Conservation (phyloP, 2,329 filamentous ascomycete species). For the Calonectria crousiana region DNA sequence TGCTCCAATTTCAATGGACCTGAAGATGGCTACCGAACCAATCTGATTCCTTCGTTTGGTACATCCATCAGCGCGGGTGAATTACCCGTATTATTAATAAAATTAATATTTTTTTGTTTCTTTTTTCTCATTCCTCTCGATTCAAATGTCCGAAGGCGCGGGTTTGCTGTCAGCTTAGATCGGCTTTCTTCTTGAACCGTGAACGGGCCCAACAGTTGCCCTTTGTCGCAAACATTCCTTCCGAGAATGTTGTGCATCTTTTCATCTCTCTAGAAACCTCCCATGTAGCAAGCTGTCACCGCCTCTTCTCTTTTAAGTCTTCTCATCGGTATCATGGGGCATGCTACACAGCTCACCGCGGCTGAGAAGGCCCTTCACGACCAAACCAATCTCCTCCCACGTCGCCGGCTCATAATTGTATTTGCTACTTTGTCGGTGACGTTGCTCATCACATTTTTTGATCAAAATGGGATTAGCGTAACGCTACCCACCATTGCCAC, state of each 20-base stretch:
- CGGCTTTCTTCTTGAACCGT: background rate
- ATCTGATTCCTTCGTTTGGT: background rate
- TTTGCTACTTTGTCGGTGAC: constrained; percentile 65
- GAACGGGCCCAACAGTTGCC: background rate
- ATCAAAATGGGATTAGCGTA: constrained; percentile 67
- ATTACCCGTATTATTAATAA: background rate
- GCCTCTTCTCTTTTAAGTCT: background rate
- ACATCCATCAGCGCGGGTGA: background rate
- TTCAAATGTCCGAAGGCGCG: background rate
- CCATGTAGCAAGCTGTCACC: background rate
- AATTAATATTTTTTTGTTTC: no score
- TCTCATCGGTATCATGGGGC: background rate
- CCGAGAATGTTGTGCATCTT: no score
- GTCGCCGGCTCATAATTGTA: constrained; percentile 60
- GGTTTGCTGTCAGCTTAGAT: no score
- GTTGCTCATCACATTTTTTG: constrained; percentile 68
- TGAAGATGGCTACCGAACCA: background rate
- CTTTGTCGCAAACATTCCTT: background rate
- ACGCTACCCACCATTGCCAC: constrained; percentile 63
- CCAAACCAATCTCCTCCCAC: constrained; percentile 69
- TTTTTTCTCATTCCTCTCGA: background rate
- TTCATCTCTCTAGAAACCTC: background rate
- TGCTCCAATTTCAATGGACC: background rate
- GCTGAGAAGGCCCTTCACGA: constrained; percentile 63
- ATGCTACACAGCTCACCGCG: background rate